phyloP scores from a whole-genome alignment of 2,329 filamentous ascomycete genomes.

The Saccharata proteae region DNA sequence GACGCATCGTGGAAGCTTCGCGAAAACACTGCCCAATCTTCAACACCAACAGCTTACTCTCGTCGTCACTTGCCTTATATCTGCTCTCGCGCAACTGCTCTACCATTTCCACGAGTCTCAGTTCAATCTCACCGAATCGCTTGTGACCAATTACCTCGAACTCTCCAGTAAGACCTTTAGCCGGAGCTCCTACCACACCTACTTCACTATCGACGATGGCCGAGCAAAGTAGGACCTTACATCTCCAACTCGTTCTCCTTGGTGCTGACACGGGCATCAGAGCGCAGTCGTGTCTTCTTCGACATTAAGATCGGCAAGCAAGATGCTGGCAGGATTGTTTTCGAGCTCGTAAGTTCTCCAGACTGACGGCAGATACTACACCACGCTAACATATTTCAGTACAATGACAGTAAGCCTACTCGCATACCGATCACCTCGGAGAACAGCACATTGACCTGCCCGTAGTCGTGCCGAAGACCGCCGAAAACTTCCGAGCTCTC shows the following conservation, averaged over 20 bases:
- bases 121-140: too few species aligned
- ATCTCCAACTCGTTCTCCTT: too few species aligned
- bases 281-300: constrained; percentile 78
- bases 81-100: too few species aligned
- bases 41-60: too few species aligned
- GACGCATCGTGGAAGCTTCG: too few species aligned
- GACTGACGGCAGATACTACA: too few species aligned
- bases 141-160: too few species aligned
- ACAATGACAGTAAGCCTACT: constrained; percentile 28
- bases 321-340: constrained; percentile 64
- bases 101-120: too few species aligned
- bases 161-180: too few species aligned
- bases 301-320: constrained; percentile 73
- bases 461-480: constrained; percentile 75
- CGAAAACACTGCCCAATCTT: too few species aligned
- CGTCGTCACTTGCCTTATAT: too few species aligned
- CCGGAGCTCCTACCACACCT: neutral
- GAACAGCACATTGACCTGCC: neutral
- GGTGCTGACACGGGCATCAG: constrained; percentile 17
- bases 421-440: too few species aligned
- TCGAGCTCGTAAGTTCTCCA: constrained; percentile 59
- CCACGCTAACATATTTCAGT: constrained; percentile 19
- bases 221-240: neutral
- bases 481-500: constrained; percentile 88
- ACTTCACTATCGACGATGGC: neutral